phyloP scores from a whole-genome alignment of 345 rosid genomes.

The Melaleuca quinquenervia region DNA sequence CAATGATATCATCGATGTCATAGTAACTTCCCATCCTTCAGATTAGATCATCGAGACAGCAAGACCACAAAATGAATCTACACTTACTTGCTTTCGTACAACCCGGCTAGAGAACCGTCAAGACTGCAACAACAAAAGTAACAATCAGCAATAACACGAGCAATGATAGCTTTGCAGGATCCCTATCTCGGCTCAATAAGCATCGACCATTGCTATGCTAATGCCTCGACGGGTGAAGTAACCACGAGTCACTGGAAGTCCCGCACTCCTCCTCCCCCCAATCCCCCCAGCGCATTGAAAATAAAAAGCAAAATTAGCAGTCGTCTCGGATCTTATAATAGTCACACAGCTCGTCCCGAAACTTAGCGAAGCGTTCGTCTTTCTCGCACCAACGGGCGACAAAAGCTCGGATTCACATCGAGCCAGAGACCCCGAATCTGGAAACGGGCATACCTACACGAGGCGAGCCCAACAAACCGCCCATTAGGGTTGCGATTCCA shows the following conservation, averaged over 20 bases:
- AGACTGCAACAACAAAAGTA: neutral
- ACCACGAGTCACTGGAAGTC: rapidly evolving
- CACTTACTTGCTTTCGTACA: neutral
- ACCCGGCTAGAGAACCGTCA: neutral
- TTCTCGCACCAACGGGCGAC: neutral
- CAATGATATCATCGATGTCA: slow-evolving; percentile 64
- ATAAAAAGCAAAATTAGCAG: neutral
- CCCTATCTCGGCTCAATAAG: neutral
- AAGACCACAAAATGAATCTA: neutral
- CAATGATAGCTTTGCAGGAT: neutral
- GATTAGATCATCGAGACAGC: neutral
- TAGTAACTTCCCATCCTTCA: slow-evolving; percentile 44
- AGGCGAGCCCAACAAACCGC: neutral
- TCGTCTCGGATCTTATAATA: neutral
- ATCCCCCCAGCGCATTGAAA: neutral
- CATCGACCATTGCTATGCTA: rapidly evolving
- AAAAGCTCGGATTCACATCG: neutral
- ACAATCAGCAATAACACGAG: neutral
- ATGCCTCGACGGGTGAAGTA: neutral
- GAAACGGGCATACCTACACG: neutral
- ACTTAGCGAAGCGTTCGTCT: neutral
- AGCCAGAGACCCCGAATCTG: neutral
- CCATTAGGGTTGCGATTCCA: neutral
- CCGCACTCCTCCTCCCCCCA: neutral
- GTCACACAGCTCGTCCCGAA: neutral